Evolutionary conservation across 805 yeast genomes (phyloP).

Genomic region (Teunomyces barrocoloradensis): DNA sequence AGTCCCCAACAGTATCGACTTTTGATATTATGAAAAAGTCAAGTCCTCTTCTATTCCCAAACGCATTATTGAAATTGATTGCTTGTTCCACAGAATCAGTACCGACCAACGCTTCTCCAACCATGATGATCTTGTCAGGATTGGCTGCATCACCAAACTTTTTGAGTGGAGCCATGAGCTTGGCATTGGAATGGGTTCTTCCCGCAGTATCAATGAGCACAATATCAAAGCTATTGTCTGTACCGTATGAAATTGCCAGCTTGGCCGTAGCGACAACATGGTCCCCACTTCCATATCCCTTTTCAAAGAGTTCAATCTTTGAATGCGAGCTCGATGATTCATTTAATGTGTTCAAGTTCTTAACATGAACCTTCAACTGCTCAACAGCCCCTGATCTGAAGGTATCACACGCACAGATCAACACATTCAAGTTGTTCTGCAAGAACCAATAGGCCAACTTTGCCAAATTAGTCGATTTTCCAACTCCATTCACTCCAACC

Average conservation of each 20-base stretch:
- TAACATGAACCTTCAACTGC: constrained; percentile 90
- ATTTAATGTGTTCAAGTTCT: constrained; percentile 70
- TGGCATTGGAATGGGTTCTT: constrained; percentile 90
- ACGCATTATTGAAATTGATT: constrained; percentile 85
- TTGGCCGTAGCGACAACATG: constrained; percentile 89
- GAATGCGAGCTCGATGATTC: constrained; percentile 38
- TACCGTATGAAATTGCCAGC: constrained; percentile 81
- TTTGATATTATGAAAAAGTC: constrained; percentile 92
- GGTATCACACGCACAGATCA: constrained; percentile 96
- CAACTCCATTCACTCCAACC: constrained; percentile 98
- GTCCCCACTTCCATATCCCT: constrained; percentile 96
- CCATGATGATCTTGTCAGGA: constrained; percentile 97
- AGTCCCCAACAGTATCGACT: constrained; percentile 96
- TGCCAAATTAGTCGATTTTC: constrained; percentile 92
- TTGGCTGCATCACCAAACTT: constrained; percentile 93
- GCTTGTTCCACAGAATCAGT: constrained; percentile 97
- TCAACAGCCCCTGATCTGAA: constrained; percentile 99
- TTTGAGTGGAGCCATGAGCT: constrained; percentile 92
- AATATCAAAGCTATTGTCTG: constrained; percentile 68
- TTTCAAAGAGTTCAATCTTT: constrained; percentile 78
- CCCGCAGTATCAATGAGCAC: constrained; percentile 97
- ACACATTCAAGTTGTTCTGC: constrained; percentile 81
- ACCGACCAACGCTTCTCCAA: constrained; percentile 96
- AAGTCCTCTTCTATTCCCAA: constrained; percentile 74
- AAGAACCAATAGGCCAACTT: constrained; percentile 93